Conservation (phyloP, 805 yeast species). For the Yarrowia osloensis region DNA sequence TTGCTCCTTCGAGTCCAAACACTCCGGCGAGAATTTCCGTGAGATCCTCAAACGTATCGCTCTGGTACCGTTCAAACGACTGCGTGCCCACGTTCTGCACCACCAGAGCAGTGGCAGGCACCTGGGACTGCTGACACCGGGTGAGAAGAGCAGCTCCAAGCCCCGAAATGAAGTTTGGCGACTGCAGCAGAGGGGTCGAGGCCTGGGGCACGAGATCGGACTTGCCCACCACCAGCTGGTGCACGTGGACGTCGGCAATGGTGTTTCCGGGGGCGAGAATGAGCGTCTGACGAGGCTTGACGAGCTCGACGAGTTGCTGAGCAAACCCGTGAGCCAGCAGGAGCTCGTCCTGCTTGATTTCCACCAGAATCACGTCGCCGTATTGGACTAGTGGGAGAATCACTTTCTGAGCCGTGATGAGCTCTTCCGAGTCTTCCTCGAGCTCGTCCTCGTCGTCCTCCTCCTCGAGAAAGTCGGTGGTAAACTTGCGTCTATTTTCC, state of each 20-base stretch:
- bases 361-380: constrained; percentile 1
- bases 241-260: not conserved
- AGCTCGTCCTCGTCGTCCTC: constrained; percentile 2
- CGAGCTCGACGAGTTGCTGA: not conserved
- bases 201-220: not conserved
- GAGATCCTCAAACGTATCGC: constrained; percentile 14
- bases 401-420: constrained; percentile 4
- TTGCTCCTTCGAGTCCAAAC: not conserved
- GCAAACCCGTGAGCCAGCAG: constrained; percentile 19
- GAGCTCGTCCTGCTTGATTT: constrained; percentile 6
- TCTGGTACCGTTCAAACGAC: constrained; percentile 38
- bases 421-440: not conserved
- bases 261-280: constrained; percentile 19
- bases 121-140: constrained; percentile 35
- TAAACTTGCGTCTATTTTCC: not conserved
- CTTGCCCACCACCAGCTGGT: constrained; percentile 1
- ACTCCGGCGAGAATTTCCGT: not conserved
- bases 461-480: constrained; percentile 8
- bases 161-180: constrained; percentile 39
- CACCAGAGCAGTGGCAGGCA: constrained; percentile 38
- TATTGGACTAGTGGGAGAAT: not conserved
- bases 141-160: constrained; percentile 41
- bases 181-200: not conserved
- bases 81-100: constrained; percentile 42
- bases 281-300: not conserved